Conservation (phyloP, 805 yeast species). For the Teunomyces stri region DNA sequence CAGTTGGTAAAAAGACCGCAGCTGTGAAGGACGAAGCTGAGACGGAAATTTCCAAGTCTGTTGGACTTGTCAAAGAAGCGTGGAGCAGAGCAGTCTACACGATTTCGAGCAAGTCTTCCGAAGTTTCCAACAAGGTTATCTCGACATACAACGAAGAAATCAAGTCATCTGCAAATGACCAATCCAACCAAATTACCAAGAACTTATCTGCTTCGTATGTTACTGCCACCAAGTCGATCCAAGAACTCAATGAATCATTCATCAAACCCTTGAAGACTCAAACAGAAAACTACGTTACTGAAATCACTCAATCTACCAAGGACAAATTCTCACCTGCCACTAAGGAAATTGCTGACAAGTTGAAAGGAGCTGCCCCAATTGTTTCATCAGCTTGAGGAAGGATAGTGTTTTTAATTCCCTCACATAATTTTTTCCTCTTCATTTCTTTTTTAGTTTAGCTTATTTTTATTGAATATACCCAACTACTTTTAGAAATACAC, state of each 20-base stretch:
- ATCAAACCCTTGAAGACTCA: conserved; percentile 39
- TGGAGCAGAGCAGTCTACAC: conserved; percentile 20
- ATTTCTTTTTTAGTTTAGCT: background rate
- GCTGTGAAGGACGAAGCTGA: conserved; percentile 14
- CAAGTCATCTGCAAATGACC: conserved; percentile 18
- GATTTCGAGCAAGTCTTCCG: conserved; percentile 26
- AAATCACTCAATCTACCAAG: conserved; percentile 33
- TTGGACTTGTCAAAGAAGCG: conserved; percentile 20
- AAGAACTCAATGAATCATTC: conserved; percentile 32
- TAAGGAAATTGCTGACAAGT: conserved; percentile 9
- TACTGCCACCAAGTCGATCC: conserved; percentile 32
- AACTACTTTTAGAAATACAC: background rate
- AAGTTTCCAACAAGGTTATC: conserved; percentile 27
- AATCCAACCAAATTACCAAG: conserved; percentile 27
- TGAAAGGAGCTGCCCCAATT: conserved; percentile 12
- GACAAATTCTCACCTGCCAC: conserved; percentile 15
- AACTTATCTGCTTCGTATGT: conserved; percentile 34
- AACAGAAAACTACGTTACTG: conserved; percentile 38
- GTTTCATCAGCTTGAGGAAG: conserved; percentile 12
- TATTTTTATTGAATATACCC: background rate
- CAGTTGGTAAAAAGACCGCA: conserved; percentile 24
- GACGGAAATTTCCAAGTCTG: conserved; percentile 14
- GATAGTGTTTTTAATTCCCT: background rate
- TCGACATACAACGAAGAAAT: conserved; percentile 36
- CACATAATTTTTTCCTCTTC: background rate